A percentile compares a stretch with the other conserved stretches of the same genome.
Evolutionary conservation across 805 yeast genomes (phyloP).

Genomic region (Candida stauntonica): DNA sequence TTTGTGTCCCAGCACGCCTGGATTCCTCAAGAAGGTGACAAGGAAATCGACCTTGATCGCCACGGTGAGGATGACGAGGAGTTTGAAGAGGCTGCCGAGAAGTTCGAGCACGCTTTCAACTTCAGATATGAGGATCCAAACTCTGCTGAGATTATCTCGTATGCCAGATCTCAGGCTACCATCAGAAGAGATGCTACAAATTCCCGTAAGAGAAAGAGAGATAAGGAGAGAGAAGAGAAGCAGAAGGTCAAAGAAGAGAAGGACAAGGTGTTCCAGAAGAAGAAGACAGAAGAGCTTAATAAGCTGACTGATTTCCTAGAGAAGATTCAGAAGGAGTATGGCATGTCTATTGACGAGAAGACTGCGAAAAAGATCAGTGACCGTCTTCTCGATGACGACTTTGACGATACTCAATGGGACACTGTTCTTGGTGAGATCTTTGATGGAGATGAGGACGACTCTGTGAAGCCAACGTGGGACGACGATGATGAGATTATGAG

Average conservation of each 20-base stretch:
- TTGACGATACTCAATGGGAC: constrained; percentile 91
- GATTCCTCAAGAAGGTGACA: constrained; percentile 73
- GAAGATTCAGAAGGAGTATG: constrained; percentile 39
- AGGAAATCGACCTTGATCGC: constrained; percentile 46
- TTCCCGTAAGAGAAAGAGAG: constrained; percentile 74
- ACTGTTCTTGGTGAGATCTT: constrained; percentile 76
- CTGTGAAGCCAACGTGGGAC: constrained; percentile 59
- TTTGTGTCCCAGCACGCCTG: constrained; percentile 80
- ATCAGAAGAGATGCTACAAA: constrained; percentile 74
- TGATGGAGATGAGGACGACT: constrained; percentile 63
- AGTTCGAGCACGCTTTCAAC: constrained; percentile 88
- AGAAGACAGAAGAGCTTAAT: constrained; percentile 72
- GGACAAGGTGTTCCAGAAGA: constrained; percentile 60
- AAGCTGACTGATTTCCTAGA: constrained; percentile 64
- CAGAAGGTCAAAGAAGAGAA: constrained; percentile 48
- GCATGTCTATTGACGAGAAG: constrained; percentile 47
- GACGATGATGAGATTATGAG: constrained; percentile 54
- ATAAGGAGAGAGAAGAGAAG: constrained; percentile 54
- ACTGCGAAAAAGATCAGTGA: constrained; percentile 67
- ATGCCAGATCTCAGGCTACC: constrained; percentile 93
- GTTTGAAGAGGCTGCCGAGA: constrained; percentile 88
- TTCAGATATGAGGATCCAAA: constrained; percentile 92
- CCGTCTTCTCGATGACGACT: constrained; percentile 78
- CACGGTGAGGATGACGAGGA: constrained; percentile 63
- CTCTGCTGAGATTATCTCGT: constrained; percentile 85